Percentiles rank a stretch among this genome's conserved stretches.
Evolutionary conservation across 2,329 filamentous ascomycete genomes (phyloP).

Genomic region (Diplodia sapinea): DNA sequence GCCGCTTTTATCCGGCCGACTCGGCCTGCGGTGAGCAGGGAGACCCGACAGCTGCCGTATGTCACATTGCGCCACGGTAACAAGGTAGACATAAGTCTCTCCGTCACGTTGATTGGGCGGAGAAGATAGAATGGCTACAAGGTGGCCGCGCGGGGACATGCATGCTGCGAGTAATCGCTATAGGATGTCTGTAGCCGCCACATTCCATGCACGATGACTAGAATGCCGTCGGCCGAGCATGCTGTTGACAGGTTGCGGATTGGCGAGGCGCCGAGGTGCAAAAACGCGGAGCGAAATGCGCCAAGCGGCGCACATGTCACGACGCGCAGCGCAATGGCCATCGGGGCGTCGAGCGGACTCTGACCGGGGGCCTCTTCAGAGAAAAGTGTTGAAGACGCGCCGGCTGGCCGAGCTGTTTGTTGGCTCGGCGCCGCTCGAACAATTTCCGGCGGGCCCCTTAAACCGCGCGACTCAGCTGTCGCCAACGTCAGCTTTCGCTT

Average conservation of each 20-base stretch:
- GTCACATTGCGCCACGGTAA: background rate
- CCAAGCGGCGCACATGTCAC: constrained; percentile 26
- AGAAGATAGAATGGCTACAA: background rate
- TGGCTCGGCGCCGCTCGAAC: constrained; percentile 26
- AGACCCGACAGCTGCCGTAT: constrained; percentile 4
- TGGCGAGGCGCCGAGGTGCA: constrained; percentile 8
- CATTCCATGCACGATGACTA: background rate
- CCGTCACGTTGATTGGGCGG: background rate
- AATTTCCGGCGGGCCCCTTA: constrained; percentile 29
- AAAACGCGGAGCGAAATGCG: background rate
- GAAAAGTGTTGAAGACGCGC: constrained; percentile 30
- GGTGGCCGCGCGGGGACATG: background rate
- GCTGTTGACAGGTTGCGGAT: background rate
- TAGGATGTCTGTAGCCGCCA: background rate
- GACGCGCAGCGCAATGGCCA: constrained; percentile 19
- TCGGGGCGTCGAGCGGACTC: constrained; percentile 8
- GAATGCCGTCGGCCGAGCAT: background rate
- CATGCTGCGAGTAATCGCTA: background rate
- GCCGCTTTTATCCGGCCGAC: constrained; percentile 19
- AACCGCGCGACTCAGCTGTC: constrained; percentile 29
- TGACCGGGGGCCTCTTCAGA: constrained; percentile 3
- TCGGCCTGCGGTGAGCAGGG: constrained; percentile 10
- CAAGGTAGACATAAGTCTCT: background rate
- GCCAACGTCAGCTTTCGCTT: constrained; percentile 19
- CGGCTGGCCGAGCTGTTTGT: constrained; percentile 26